phyloP scores from a whole-genome alignment of 495 filamentous ascomycete species.

The Lepraria neglecta region DNA sequence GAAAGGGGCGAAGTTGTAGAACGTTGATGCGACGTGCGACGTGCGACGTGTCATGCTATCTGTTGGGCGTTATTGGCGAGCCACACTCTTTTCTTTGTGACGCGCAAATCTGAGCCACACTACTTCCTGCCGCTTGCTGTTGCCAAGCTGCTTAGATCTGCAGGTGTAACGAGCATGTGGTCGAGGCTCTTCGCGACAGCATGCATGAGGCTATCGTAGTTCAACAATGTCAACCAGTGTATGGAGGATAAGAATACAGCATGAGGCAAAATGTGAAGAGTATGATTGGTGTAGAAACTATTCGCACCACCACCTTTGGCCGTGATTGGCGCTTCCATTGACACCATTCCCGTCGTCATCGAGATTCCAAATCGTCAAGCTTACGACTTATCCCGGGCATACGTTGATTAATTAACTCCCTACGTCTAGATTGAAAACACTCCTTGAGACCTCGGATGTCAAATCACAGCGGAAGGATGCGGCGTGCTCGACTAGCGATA shows the following conservation, averaged over 20 bases:
- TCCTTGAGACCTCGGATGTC: background rate
- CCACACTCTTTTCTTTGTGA: constrained; percentile 5
- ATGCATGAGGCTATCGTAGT: constrained; percentile 11
- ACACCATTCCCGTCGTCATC: constrained; percentile 1
- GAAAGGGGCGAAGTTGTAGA: constrained; percentile 47
- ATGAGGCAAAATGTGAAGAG: background rate
- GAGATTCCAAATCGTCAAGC: constrained; percentile 11
- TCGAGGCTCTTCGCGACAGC: constrained; percentile 15
- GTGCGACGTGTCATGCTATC: constrained; percentile 6
- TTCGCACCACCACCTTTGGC: background rate
- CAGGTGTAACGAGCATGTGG: constrained; percentile 6
- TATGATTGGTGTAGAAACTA: background rate
- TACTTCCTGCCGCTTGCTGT: constrained; percentile 8
- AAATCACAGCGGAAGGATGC: background rate
- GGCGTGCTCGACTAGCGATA: constrained; percentile 10
- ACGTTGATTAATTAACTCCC: background rate
- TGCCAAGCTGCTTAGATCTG: constrained; percentile 13
- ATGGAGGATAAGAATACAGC: constrained; percentile 3
- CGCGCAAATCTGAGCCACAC: constrained; percentile 16
- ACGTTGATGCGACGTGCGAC: constrained; percentile 7
- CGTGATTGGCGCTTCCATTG: constrained; percentile 2
- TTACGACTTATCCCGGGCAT: constrained; percentile 7
- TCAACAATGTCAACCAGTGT: constrained; percentile 5
- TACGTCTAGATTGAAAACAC: background rate
- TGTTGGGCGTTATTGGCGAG: constrained; percentile 18